Evolutionary conservation across 345 rosid species (phyloP).

Genomic region (Abelmoschus esculentus): DNA sequence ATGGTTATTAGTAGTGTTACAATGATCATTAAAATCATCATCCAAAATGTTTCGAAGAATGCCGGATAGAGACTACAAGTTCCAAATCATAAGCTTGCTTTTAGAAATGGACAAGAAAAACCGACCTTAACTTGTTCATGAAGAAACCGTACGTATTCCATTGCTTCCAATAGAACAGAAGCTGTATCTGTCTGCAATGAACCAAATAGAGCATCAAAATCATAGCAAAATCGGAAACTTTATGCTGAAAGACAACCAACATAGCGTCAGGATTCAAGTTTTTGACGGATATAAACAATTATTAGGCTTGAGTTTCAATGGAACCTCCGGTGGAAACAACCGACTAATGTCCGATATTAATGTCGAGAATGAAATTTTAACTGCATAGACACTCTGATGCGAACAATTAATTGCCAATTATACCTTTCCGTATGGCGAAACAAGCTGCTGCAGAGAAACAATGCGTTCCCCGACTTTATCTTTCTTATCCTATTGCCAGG

Average conservation of each 20-base stretch:
- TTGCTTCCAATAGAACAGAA: constrained; percentile 79
- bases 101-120: constrained; percentile 15
- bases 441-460: constrained; percentile 82
- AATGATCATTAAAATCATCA: constrained; percentile 6
- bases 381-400: too few species aligned
- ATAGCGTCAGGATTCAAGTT: too few species aligned
- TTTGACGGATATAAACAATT: too few species aligned
- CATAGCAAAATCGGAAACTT: background rate
- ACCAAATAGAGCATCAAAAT: constrained; percentile 1
- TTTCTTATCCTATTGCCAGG: constrained; percentile 58
- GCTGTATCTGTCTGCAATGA: constrained; percentile 89
- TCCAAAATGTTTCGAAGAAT: background rate
- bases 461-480: constrained; percentile 85
- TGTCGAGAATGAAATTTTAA: too few species aligned
- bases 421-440: constrained; percentile 98
- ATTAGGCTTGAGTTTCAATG: too few species aligned
- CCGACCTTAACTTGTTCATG: constrained; percentile 94
- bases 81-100: background rate
- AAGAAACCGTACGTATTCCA: constrained; percentile 82
- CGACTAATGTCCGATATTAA: too few species aligned
- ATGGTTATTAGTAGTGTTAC: background rate
- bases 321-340: too few species aligned
- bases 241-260: too few species aligned
- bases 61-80: background rate
- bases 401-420: background rate